These are phyloP conservation scores for Alnus glutinosa DNA, from an alignment of 306 rosid genomes.

Conservation along the genomic window DNA sequence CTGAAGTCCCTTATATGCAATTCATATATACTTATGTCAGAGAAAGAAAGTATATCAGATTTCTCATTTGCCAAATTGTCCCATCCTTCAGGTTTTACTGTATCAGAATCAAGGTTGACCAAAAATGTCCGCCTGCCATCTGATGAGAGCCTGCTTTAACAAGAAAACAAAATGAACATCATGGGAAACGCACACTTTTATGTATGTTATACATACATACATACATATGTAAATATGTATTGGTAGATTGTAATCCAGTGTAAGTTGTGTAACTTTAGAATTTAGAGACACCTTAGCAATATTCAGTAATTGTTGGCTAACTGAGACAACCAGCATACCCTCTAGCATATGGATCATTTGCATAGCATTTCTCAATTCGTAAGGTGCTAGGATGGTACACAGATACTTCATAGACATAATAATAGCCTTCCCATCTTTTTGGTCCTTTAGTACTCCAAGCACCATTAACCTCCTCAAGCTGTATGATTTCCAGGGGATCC, in stretches of 20 bases:
- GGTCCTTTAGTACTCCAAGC: slow-evolving; percentile 85
- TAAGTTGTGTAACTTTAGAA: slow-evolving; percentile 26
- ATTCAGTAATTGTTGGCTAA: slow-evolving; percentile 33
- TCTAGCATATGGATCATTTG: slow-evolving; percentile 95
- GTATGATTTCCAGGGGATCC: slow-evolving; percentile 58
- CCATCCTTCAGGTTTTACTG: slow-evolving; percentile 81
- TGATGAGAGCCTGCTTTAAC: slow-evolving; percentile 73
- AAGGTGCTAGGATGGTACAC: slow-evolving; percentile 87
- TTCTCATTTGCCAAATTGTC: slow-evolving; percentile 68
- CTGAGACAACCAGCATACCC: slow-evolving; percentile 61
- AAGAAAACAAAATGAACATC: slow-evolving; percentile 24
- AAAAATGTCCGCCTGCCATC: slow-evolving; percentile 72
- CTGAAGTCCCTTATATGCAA: slow-evolving; percentile 92
- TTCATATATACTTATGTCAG: slow-evolving; percentile 91
- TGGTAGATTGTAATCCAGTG: neutral
- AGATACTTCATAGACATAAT: slow-evolving; percentile 79
- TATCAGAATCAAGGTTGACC: slow-evolving; percentile 55
- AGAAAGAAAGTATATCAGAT: slow-evolving; percentile 56
- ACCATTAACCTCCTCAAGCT: slow-evolving; percentile 82
- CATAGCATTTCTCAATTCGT: slow-evolving; percentile 66
- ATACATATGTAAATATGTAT: neutral
- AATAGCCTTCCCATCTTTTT: slow-evolving; percentile 83
- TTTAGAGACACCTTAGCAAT: slow-evolving; percentile 32
- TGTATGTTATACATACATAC: neutral
- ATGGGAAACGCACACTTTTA: slow-evolving; percentile 1